A percentile compares a stretch with the other conserved stretches of the same genome.
Conservation (phyloP, 192 early-diverging fungal species). For the Spizellomyces sp. region DNA sequence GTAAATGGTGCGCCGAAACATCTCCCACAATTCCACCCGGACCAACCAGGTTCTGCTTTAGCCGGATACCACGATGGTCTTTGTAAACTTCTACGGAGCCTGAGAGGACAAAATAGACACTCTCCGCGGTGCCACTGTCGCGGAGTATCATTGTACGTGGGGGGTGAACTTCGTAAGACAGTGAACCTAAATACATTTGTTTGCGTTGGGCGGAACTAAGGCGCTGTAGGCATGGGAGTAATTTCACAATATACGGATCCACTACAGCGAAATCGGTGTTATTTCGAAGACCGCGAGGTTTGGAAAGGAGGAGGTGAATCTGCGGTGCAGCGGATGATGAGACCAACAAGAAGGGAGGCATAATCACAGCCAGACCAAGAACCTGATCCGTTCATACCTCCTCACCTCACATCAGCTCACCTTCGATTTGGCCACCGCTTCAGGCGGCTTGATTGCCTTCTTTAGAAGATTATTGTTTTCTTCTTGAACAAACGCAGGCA, state of each 20-base stretch:
- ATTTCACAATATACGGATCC: slow-evolving; percentile 9
- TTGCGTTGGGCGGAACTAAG: slow-evolving; percentile 22
- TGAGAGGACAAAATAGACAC: slow-evolving; percentile 18
- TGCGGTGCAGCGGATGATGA: neutral
- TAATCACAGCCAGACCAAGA: too few relatives aligned
- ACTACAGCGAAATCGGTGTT: slow-evolving; percentile 5
- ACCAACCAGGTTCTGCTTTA: slow-evolving; percentile 19
- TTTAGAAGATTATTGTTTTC: neutral
- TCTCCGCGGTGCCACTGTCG: slow-evolving; percentile 25
- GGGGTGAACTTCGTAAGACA: slow-evolving; percentile 28
- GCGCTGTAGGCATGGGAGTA: slow-evolving; percentile 6
- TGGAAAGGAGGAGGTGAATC: slow-evolving; percentile 21
- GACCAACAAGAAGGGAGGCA: too few relatives aligned
- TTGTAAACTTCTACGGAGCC: slow-evolving; percentile 23
- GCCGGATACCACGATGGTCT: slow-evolving; percentile 15
- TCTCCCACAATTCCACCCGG: slow-evolving; percentile 16
- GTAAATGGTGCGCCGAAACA: neutral
- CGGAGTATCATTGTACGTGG: slow-evolving; percentile 14
- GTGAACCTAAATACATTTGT: slow-evolving; percentile 11
- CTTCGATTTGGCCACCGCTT: too few relatives aligned
- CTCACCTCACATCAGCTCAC: too few relatives aligned
- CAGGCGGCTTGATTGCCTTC: neutral
- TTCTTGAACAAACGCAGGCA: neutral
- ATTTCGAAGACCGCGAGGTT: slow-evolving; percentile 8
- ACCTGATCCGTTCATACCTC: too few relatives aligned